Evolutionary conservation across 305 asterid species (phyloP).

Genomic region (Lippia alba): DNA sequence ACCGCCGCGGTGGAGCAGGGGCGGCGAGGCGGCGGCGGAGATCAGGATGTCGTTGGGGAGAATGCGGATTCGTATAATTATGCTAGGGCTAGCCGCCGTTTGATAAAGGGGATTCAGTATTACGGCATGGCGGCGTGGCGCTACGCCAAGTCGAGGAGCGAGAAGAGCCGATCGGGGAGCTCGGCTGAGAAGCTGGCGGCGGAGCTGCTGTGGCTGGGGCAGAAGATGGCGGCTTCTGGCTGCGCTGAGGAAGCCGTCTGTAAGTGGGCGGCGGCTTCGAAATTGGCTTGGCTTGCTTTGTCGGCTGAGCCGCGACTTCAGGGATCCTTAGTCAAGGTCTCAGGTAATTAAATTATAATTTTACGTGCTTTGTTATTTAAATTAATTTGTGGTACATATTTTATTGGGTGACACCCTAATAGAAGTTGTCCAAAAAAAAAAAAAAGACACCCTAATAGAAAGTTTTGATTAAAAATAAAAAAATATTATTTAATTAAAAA

Average conservation of each 20-base stretch:
- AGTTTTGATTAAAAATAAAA: too few relatives aligned
- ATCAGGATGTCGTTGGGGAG: constrained; percentile 3
- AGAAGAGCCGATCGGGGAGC: constrained; percentile 45
- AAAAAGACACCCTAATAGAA: too few relatives aligned
- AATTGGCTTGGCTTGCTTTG: constrained; percentile 73
- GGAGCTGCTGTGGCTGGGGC: constrained; percentile 82
- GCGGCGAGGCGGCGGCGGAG: constrained; percentile 28
- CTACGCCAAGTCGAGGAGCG: constrained; percentile 45
- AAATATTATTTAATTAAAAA: too few relatives aligned
- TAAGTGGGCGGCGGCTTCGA: constrained; percentile 75
- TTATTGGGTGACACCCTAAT: too few relatives aligned
- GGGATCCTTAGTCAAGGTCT: constrained; percentile 71
- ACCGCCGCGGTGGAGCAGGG: constrained; percentile 50
- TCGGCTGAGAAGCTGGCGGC: constrained; percentile 91
- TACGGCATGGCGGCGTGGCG: constrained; percentile 52
- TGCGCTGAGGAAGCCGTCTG: constrained; percentile 71
- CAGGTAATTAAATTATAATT: constrained; percentile 47
- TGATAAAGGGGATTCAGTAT: constrained; percentile 49
- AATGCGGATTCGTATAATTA: constrained; percentile 8
- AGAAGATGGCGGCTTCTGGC: constrained; percentile 80
- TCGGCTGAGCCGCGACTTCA: constrained; percentile 81
- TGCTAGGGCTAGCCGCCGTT: constrained; percentile 45
- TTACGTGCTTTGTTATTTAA: not conserved
- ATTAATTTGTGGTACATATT: not conserved
- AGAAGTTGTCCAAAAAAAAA: too few relatives aligned